Conservation (phyloP, 805 yeast genomes). For the Candida railenensis region DNA sequence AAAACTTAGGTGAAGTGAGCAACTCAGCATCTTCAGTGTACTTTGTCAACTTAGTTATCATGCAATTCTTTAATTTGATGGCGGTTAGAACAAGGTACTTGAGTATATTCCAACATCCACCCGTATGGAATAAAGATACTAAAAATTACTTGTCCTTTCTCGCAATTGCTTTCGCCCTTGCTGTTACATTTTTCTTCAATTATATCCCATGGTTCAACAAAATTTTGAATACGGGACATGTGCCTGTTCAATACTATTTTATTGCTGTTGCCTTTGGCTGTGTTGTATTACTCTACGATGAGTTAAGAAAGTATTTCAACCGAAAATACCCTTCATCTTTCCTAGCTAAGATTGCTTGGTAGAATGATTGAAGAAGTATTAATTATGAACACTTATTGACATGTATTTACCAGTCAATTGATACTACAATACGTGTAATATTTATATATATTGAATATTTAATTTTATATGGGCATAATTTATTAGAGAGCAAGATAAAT, state of each 20-base stretch:
- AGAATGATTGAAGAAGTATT: slow-evolving; percentile 2
- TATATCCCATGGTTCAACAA: slow-evolving; percentile 40
- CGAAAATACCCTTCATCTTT: slow-evolving; percentile 38
- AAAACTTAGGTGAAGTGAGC: slow-evolving; percentile 17
- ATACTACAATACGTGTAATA: too few relatives aligned
- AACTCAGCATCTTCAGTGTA: slow-evolving; percentile 43
- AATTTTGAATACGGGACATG: slow-evolving; percentile 32
- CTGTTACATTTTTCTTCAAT: slow-evolving; percentile 41
- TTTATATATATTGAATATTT: background rate
- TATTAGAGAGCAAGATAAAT: background rate
- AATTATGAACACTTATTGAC: too few relatives aligned
- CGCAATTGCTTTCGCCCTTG: slow-evolving; percentile 34
- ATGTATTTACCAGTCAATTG: too few relatives aligned
- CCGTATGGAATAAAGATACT: slow-evolving; percentile 16
- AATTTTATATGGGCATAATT: background rate
- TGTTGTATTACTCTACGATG: slow-evolving; percentile 41
- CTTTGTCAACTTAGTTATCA: slow-evolving; percentile 45
- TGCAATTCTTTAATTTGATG: slow-evolving; percentile 47
- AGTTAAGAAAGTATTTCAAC: slow-evolving; percentile 34
- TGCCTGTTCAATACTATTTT: slow-evolving; percentile 47
- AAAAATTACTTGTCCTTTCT: slow-evolving; percentile 30
- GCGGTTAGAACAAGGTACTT: slow-evolving; percentile 42
- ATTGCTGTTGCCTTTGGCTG: slow-evolving; percentile 46
- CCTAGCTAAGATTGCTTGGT: slow-evolving; percentile 45
- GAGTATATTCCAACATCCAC: slow-evolving; percentile 42